Percentiles rank a stretch among this genome's conserved stretches.
Conservation (phyloP, 2,329 filamentous ascomycete species). For the Penicillium digitatum region DNA sequence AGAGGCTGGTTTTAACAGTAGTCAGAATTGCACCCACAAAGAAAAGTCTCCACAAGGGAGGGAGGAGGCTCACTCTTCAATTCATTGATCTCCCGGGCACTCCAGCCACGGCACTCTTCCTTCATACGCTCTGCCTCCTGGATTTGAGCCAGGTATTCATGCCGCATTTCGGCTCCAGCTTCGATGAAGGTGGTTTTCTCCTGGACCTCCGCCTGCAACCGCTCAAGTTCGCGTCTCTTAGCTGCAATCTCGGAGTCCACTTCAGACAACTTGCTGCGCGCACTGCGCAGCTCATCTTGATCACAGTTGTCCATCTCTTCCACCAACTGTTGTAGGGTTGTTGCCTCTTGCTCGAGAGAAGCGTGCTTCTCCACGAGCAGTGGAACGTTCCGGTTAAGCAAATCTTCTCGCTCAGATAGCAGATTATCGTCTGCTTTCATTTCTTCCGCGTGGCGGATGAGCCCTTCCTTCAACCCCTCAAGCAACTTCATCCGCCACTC, state of each 20-base stretch:
- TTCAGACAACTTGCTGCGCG: constrained; percentile 63
- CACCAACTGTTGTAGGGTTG: constrained; percentile 66
- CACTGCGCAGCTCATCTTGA: constrained; percentile 68
- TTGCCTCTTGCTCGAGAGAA: constrained; percentile 59
- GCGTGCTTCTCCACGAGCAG: constrained; percentile 58
- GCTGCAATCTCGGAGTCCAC: constrained; percentile 65
- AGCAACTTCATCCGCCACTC: constrained; percentile 91
- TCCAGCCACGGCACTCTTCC: constrained; percentile 89
- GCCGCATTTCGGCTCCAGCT: constrained; percentile 62
- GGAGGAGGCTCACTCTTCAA: constrained; percentile 62
- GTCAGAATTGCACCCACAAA: constrained; percentile 3
- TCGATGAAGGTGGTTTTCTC: constrained; percentile 64
- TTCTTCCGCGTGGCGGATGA: constrained; percentile 69
- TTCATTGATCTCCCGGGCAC: constrained; percentile 69
- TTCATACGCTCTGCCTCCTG: constrained; percentile 75
- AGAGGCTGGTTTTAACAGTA: constrained; percentile 27
- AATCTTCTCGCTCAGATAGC: constrained; percentile 63
- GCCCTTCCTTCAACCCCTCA: constrained; percentile 74
- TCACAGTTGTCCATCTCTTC: constrained; percentile 63
- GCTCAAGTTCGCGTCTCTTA: constrained; percentile 64
- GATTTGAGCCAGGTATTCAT: constrained; percentile 68
- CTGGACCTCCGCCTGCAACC: constrained; percentile 63
- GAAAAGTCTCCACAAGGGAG: not conserved
- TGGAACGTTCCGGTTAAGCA: constrained; percentile 67
- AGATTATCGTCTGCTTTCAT: constrained; percentile 70